Percentiles rank a stretch among this genome's conserved stretches.
These are phyloP conservation scores for Globomyces pollinis-pini DNA, from an alignment of 192 early-diverging fungal species.

Conservation along the genomic window DNA sequence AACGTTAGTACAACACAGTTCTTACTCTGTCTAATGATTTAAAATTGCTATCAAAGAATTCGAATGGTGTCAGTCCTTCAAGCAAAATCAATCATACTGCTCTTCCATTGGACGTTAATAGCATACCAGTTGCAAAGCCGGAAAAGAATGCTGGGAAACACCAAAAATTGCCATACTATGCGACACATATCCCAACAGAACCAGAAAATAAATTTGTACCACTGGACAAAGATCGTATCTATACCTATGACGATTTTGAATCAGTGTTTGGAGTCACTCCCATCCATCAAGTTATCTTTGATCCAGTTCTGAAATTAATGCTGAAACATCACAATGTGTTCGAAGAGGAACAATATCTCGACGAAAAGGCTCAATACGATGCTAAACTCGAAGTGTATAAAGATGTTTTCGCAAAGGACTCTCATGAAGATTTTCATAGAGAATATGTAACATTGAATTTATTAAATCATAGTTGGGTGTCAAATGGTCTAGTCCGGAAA, in stretches of 20 bases:
- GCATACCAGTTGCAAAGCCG: too few species aligned
- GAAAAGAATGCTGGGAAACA: too few species aligned
- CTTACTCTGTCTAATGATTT: too few species aligned
- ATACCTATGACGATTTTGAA: constrained; percentile 5
- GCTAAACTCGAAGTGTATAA: too few species aligned
- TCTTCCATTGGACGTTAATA: too few species aligned
- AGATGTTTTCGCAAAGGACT: not conserved
- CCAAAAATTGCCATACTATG: not conserved
- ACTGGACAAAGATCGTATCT: not conserved
- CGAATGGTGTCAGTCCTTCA: too few species aligned
- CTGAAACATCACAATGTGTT: not conserved
- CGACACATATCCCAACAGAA: not conserved
- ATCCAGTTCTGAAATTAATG: not conserved
- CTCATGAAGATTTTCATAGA: not conserved
- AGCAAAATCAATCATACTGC: too few species aligned
- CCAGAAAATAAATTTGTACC: not conserved
- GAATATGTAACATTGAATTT: too few species aligned
- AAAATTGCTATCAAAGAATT: too few species aligned
- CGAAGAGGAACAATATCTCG: not conserved
- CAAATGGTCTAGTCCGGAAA: not conserved
- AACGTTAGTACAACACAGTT: too few species aligned
- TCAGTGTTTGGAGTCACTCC: not conserved
- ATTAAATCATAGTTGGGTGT: too few species aligned
- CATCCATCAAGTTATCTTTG: not conserved
- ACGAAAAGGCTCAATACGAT: not conserved